Conservation (phyloP, 768 basidiomycete genomes). For the Leccinum disarticulatum region DNA sequence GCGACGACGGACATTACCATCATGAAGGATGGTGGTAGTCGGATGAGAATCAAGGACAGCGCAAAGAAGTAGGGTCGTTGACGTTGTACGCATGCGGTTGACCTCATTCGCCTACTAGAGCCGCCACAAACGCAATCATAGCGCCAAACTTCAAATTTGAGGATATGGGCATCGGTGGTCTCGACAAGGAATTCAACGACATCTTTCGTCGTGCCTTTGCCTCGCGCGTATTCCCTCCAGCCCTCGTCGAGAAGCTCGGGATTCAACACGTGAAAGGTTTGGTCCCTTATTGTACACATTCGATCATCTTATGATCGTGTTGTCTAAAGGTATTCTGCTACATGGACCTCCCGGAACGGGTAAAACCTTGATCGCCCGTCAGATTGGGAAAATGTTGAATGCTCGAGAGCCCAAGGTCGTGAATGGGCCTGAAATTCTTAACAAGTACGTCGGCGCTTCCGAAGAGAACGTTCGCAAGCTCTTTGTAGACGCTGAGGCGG, state of each 20-base stretch:
- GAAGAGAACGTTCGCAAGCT: constrained; percentile 98
- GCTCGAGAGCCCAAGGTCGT: constrained; percentile 97
- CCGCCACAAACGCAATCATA: constrained; percentile 91
- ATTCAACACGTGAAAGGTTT: constrained; percentile 97
- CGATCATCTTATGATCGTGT: not conserved
- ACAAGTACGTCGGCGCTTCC: constrained; percentile 94
- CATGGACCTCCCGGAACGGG: constrained; percentile 98
- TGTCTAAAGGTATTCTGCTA: constrained; percentile 74
- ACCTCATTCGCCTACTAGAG: constrained; percentile 44
- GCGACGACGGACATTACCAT: constrained; percentile 90
- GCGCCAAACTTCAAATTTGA: constrained; percentile 99
- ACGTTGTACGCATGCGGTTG: not conserved
- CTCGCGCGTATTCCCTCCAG: constrained; percentile 97
- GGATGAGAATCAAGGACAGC: constrained; percentile 89
- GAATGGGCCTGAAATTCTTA: constrained; percentile 96
- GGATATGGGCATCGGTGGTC: constrained; percentile 99
- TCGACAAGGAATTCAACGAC: constrained; percentile 91
- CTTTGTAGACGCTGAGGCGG: constrained; percentile 97
- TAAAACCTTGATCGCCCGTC: constrained; percentile 95
- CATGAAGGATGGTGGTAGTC: constrained; percentile 76
- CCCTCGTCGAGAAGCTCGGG: constrained; percentile 93
- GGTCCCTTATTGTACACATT: constrained; percentile 6
- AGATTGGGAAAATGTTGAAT: constrained; percentile 99
- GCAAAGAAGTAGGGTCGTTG: constrained; percentile 70
- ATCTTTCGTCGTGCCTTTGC: constrained; percentile 99